A percentile compares a stretch with the other conserved stretches of the same genome.
phyloP scores from a whole-genome alignment of 164 flowering plant genomes.

The Malania oleifera region DNA sequence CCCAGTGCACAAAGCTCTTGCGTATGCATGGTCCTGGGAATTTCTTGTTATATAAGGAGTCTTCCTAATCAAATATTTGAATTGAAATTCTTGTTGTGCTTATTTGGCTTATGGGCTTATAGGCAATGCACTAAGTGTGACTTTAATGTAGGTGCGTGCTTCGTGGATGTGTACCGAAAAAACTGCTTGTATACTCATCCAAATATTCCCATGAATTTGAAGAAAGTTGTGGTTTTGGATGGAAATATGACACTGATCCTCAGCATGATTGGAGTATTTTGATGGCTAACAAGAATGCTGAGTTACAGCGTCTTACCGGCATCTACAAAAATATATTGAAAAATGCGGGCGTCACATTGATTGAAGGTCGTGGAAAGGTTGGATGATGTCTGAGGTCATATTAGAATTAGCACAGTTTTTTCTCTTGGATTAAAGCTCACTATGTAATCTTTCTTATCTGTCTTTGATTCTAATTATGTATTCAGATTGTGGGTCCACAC shows the following conservation, averaged over 20 bases:
- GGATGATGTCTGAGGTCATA: slow-evolving; percentile 23
- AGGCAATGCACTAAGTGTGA: not conserved
- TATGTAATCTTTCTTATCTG: not conserved
- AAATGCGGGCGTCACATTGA: slow-evolving; percentile 70
- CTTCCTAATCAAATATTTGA: no score
- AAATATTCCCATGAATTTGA: slow-evolving; percentile 93
- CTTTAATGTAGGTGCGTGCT: slow-evolving; percentile 72
- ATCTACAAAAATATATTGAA: slow-evolving; percentile 84
- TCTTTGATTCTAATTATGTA: slow-evolving; percentile 1
- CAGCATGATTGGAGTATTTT: slow-evolving; percentile 90
- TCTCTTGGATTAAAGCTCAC: no score
- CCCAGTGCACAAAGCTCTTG: no score
- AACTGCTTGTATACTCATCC: slow-evolving; percentile 81
- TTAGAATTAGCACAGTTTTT: slow-evolving; percentile 6
- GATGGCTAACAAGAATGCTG: slow-evolving; percentile 96
- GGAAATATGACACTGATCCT: slow-evolving; percentile 85
- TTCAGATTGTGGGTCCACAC: slow-evolving; percentile 84
- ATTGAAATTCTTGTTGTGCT: no score
- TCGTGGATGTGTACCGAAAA: slow-evolving; percentile 98
- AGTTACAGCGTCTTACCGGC: slow-evolving; percentile 89
- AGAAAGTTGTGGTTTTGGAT: slow-evolving; percentile 90
- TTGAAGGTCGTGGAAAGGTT: slow-evolving; percentile 99
- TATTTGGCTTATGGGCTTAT: not conserved
- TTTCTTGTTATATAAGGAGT: no score
- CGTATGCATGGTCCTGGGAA: no score